Conservation (phyloP, 2,329 filamentous ascomycete species). For the Penicillium sp. region DNA sequence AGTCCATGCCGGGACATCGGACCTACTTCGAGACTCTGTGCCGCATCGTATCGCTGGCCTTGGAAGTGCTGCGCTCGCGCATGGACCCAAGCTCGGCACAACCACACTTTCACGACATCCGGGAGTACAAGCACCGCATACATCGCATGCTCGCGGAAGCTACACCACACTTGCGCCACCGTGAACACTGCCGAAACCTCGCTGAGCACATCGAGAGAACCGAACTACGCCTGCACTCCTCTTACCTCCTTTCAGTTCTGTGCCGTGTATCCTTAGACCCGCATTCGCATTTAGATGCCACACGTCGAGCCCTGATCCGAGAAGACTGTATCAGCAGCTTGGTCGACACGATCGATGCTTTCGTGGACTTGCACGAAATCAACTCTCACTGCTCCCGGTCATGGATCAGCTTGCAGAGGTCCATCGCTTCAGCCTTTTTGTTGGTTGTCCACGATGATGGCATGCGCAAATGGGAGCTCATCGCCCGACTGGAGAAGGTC, state of each 20-base stretch:
- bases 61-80: conserved; percentile 54
- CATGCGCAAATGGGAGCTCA: conserved; percentile 25
- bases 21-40: conserved; percentile 54
- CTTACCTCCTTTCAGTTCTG: conserved; percentile 55
- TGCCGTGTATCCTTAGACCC: conserved; percentile 51
- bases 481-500: conserved; percentile 27
- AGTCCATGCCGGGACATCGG: conserved; percentile 48
- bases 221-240: conserved; percentile 56
- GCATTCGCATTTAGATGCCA: conserved; percentile 38
- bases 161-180: conserved; percentile 52
- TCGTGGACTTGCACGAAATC: conserved; percentile 48
- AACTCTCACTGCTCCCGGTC: conserved; percentile 37
- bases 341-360: conserved; percentile 51
- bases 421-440: conserved; percentile 40
- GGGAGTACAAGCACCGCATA: conserved; percentile 52
- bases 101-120: conserved; percentile 49
- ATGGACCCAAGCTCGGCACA: conserved; percentile 46
- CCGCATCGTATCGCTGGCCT: conserved; percentile 47
- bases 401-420: conserved; percentile 41
- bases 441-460: conserved; percentile 31
- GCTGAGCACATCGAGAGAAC: conserved; percentile 54
- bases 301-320: conserved; percentile 36
- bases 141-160: conserved; percentile 52
- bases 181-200: conserved; percentile 33
- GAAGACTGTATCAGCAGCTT: conserved; percentile 52